Conservation (phyloP, 2,329 filamentous ascomycete genomes). For the Xylariaceae sp. region DNA sequence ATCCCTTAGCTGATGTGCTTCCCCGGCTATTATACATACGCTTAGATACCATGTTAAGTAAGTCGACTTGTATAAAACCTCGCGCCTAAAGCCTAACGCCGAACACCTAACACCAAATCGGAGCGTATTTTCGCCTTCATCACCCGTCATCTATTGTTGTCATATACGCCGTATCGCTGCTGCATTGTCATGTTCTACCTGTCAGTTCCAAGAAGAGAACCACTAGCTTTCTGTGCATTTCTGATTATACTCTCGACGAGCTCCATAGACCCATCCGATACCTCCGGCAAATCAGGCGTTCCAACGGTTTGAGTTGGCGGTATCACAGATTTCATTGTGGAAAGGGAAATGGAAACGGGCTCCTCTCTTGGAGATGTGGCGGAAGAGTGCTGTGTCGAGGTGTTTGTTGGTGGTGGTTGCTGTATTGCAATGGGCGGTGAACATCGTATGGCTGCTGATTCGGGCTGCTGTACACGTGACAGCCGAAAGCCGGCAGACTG, state of each 20-base stretch:
- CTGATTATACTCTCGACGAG: conserved; percentile 43
- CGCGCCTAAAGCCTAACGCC: conserved; percentile 17
- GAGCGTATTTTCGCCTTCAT: conserved; percentile 17
- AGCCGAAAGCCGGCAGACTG: conserved; percentile 30
- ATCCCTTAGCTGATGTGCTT: neutral
- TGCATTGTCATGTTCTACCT: neutral
- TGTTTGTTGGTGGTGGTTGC: conserved; percentile 9
- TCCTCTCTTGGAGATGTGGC: conserved; percentile 1
- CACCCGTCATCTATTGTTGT: conserved; percentile 9
- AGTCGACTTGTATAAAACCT: neutral
- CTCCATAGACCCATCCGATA: conserved; percentile 42
- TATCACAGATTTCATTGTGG: neutral
- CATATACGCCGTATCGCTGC: neutral
- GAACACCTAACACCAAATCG: neutral
- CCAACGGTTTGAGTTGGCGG: conserved; percentile 6
- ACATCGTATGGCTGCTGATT: conserved; percentile 7
- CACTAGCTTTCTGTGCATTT: conserved; percentile 42
- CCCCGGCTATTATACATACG: conserved; percentile 2
- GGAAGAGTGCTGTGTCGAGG: neutral
- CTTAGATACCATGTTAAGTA: neutral
- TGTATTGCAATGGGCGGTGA: conserved; percentile 3
- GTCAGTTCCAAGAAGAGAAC: conserved; percentile 14
- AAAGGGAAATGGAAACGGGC: neutral
- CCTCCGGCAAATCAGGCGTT: conserved; percentile 39
- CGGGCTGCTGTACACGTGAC: conserved; percentile 26